Percentiles rank a stretch among this genome's conserved stretches.
phyloP scores from a whole-genome alignment of 2,329 filamentous ascomycete genomes.

The Podosphaera fusca region DNA sequence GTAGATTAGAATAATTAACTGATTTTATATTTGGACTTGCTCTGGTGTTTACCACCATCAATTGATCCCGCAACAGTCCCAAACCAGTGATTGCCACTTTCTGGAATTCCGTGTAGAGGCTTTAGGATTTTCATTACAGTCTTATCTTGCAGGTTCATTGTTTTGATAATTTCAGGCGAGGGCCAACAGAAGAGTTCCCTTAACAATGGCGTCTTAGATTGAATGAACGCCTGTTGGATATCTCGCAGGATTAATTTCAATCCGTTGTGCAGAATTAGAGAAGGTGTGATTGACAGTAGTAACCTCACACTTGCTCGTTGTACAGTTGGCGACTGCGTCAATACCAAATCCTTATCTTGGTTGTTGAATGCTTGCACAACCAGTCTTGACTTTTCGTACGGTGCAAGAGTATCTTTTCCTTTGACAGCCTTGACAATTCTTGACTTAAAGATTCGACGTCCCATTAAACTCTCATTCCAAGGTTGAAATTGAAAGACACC shows the following conservation, averaged over 20 bases:
- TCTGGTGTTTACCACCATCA: too few species aligned
- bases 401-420: background rate
- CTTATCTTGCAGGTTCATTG: background rate
- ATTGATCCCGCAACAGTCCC: too few species aligned
- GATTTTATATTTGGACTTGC: too few species aligned
- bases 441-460: too few species aligned
- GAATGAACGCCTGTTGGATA: background rate
- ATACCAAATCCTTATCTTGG: too few species aligned
- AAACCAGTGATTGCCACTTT: background rate
- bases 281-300: background rate
- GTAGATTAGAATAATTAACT: too few species aligned
- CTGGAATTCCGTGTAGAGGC: background rate
- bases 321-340: background rate
- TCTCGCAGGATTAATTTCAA: background rate
- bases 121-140: background rate
- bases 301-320: background rate
- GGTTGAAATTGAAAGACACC: background rate
- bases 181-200: background rate
- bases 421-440: too few species aligned
- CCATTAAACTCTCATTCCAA: background rate
- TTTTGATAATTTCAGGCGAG: background rate
- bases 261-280: background rate
- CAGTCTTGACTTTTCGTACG: too few species aligned
- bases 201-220: background rate
- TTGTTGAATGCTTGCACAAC: too few species aligned